These are phyloP conservation scores for Thraustotheca clavata DNA, from an alignment of 352 stramenopile species.

Conservation along the genomic window DNA sequence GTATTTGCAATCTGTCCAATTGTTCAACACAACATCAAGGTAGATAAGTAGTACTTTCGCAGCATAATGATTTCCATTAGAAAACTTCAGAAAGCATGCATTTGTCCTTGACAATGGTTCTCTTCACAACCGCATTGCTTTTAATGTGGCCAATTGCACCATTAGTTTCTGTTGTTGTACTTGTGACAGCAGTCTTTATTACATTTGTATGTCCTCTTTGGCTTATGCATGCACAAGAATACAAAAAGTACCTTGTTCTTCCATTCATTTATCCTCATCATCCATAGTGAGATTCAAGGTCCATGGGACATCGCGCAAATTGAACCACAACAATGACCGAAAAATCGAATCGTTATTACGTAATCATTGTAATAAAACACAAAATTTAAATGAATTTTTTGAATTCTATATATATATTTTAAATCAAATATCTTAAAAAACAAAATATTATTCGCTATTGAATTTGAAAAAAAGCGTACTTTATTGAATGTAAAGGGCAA, in stretches of 20 bases:
- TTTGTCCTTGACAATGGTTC: conserved; percentile 46
- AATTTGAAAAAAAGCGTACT: no score
- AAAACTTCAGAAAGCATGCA: conserved; percentile 55
- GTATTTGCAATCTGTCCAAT: conserved; percentile 88
- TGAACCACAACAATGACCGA: conserved; percentile 43
- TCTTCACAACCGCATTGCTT: conserved; percentile 64
- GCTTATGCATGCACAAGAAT: conserved; percentile 86
- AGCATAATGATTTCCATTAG: conserved; percentile 20
- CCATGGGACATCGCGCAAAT: conserved; percentile 89
- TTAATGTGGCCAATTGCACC: conserved; percentile 68
- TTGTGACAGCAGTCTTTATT: conserved; percentile 68
- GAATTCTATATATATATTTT: no score
- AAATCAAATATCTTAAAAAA: no score
- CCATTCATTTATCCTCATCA: background rate
- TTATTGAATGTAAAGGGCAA: no score
- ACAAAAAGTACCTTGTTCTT: conserved; percentile 76
- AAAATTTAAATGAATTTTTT: no score
- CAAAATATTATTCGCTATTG: no score
- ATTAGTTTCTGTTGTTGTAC: conserved; percentile 49
- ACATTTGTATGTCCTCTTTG: conserved; percentile 80
- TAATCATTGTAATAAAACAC: no score
- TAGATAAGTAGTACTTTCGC: conserved; percentile 21
- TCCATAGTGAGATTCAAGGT: conserved; percentile 70
- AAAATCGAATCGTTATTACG: no score
- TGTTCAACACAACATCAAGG: conserved; percentile 77